Conservation (phyloP, 139 green algal genomes). For the Asterochloris sp. region DNA sequence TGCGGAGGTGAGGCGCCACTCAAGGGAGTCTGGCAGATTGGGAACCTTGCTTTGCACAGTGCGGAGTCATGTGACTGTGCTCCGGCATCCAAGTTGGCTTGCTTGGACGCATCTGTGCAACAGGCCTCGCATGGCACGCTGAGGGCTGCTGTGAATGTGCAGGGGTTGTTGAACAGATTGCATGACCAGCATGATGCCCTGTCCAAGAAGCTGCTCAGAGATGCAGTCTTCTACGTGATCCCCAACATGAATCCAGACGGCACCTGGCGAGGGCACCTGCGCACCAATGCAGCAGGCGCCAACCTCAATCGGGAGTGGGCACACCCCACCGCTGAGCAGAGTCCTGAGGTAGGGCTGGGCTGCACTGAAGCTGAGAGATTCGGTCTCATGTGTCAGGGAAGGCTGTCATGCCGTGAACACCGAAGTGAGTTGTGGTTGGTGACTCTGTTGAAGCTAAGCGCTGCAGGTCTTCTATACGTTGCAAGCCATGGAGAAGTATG, state of each 20-base stretch:
- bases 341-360: constrained; percentile 50
- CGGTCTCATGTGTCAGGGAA: too few relatives aligned
- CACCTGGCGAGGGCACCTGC: constrained; percentile 64
- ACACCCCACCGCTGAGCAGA: constrained; percentile 33
- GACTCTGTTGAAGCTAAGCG: too few relatives aligned
- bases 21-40: too few relatives aligned
- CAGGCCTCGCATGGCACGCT: too few relatives aligned
- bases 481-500: constrained; percentile 51
- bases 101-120: too few relatives aligned
- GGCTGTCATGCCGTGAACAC: too few relatives aligned
- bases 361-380: too few relatives aligned
- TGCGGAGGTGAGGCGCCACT: constrained; percentile 49
- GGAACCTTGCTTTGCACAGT: too few relatives aligned
- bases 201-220: constrained; percentile 32
- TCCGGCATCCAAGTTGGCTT: too few relatives aligned
- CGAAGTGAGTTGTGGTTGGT: too few relatives aligned
- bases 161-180: constrained; percentile 50
- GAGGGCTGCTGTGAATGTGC: too few relatives aligned
- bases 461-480: constrained; percentile 27
- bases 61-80: too few relatives aligned
- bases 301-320: constrained; percentile 82
- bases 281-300: constrained; percentile 74
- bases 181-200: constrained; percentile 46
- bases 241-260: constrained; percentile 64
- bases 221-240: constrained; percentile 58